Base-by-base conservation (phyloP, 495 filamentous ascomycete genomes). In the Lentithecium fluviatile region DNA sequence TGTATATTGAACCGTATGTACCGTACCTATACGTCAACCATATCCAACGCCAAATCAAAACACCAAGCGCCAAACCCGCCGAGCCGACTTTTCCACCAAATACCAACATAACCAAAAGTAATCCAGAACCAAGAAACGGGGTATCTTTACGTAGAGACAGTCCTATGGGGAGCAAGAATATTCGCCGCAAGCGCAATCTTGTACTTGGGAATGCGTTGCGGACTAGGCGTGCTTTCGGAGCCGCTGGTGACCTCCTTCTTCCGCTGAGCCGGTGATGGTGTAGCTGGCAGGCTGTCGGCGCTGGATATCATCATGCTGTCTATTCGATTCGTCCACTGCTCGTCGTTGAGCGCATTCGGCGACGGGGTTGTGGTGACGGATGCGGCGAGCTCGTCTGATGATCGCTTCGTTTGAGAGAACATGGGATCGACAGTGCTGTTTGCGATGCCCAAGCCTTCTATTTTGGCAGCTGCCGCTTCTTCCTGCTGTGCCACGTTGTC, bases 381-480 rank as follows among this genome's bases (percentile, higher is more conserved):
- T 19, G 56, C 63, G 8, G 60, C 50, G 6, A 66, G 36, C 21
- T 61, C 58, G 37, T 66, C 64, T 25, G 64, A 66, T 4, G 64
- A 66, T n/a, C 57, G 20, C 40, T 56, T 66, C 17, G 64, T 66
- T 24, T 66, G 56, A 4, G 62, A 38, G 26, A 65, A 65, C 15
- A 54, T 10, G 17, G 55, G 38, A 21, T 48, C 48, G 26, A 65
- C 40, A 2, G 17, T 45, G 49, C 32, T 55, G 52, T 49, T 55
- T 5, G 37, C 23, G 42, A 60, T 56, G 19, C 62, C 62, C 12
- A 65, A 45, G 34, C 51, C 56, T 46, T 65, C 48, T 10, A 55
- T 23, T 15, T 40, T 52, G 17, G 50, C 55, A 3, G 55, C 49
- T n/a, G 61, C 29, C 10, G 45, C 48, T 36, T 55, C 49, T 6